Conservation (phyloP, 306 rosid genomes). For the Echinosophora koreensis region DNA sequence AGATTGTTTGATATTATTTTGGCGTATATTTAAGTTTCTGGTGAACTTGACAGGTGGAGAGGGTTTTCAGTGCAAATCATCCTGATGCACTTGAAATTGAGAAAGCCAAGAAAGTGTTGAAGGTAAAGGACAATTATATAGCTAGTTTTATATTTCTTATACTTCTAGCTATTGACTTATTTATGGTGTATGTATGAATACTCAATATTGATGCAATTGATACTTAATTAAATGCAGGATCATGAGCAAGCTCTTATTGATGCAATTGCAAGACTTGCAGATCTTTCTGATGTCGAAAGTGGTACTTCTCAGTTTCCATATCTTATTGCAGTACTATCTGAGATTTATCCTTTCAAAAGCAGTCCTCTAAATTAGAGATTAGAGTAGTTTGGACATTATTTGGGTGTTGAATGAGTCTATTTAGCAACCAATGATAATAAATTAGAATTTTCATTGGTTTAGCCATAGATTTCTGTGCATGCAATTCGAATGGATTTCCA, state of each 20-base stretch:
- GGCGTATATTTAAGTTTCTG: conserved; percentile 27
- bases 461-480: not conserved
- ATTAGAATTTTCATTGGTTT: not conserved
- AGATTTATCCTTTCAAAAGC: conserved; percentile 22
- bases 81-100: conserved; percentile 88
- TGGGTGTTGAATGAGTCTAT: not conserved
- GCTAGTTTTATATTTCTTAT: conserved; percentile 17
- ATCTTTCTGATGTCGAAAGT: conserved; percentile 85
- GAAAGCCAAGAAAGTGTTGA: conserved; percentile 81
- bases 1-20: conserved; percentile 36
- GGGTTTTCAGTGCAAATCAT: conserved; percentile 81
- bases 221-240: conserved; percentile 61
- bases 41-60: conserved; percentile 73
- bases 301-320: conserved; percentile 57
- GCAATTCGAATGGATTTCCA: not conserved
- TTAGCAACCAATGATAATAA: not conserved
- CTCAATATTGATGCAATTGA: not conserved
- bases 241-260: conserved; percentile 92
- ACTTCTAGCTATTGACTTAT: not conserved
- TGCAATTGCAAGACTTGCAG: conserved; percentile 79
- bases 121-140: conserved; percentile 57
- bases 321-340: not conserved
- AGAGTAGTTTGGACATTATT: not conserved
- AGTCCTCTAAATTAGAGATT: not conserved
- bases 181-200: conserved; percentile 23